These are phyloP conservation scores for Cryptosporidium canis DNA, from an alignment of 169 alveolate genomes.

Conservation along the genomic window DNA sequence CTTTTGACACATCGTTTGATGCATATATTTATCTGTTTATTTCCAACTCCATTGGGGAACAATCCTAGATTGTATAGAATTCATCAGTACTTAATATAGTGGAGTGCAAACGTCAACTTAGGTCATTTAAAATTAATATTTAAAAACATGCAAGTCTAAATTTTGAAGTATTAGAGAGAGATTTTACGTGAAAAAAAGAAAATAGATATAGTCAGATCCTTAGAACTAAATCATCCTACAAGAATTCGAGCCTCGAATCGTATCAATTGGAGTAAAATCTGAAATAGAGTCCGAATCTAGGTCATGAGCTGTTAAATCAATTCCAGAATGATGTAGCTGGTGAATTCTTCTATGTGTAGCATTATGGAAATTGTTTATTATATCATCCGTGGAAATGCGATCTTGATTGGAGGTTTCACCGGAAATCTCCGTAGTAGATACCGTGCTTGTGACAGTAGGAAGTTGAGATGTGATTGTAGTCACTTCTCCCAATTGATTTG, in stretches of 20 bases:
- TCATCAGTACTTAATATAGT: too few relatives aligned
- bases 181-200: too few relatives aligned
- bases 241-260: slow-evolving; percentile 4
- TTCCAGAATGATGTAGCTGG: slow-evolving; percentile 36
- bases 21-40: too few relatives aligned
- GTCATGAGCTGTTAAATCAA: slow-evolving; percentile 6
- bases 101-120: too few relatives aligned
- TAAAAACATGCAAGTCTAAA: too few relatives aligned
- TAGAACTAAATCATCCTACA: slow-evolving; percentile 42
- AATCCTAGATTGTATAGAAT: too few relatives aligned
- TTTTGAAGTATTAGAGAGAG: too few relatives aligned
- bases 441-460: slow-evolving; percentile 31
- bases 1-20: too few relatives aligned
- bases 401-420: not conserved
- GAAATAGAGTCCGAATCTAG: slow-evolving; percentile 45
- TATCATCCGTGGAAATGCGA: slow-evolving; percentile 1
- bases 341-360: slow-evolving; percentile 48
- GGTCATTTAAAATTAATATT: too few relatives aligned
- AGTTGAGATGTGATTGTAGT: slow-evolving; percentile 36
- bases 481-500: slow-evolving; percentile 7
- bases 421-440: slow-evolving; percentile 26
- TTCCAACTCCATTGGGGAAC: too few relatives aligned
- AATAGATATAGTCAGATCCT: not conserved
- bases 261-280: slow-evolving; percentile 61
- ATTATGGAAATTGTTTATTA: slow-evolving; percentile 22